Conservation (phyloP, 1,139 yeast species). For the Casaregolazyma lundiana region DNA sequence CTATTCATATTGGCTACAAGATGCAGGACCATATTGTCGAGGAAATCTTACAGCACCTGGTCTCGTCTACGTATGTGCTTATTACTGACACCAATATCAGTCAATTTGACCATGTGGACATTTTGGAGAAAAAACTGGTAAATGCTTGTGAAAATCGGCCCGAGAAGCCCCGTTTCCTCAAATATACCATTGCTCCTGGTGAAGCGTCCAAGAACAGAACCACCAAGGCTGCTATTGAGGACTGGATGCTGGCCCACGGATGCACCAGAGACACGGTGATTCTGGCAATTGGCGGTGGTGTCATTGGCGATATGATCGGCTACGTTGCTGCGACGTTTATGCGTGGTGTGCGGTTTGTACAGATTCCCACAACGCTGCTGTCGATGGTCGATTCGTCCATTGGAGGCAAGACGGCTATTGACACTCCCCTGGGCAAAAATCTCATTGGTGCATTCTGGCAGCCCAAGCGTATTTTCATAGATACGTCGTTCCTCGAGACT, state of each 20-base stretch:
- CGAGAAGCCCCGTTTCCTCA: slow-evolving; percentile 56
- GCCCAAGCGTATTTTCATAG: slow-evolving; percentile 84
- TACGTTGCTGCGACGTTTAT: slow-evolving; percentile 97
- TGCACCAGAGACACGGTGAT: slow-evolving; percentile 96
- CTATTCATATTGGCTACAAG: slow-evolving; percentile 87
- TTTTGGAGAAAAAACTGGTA: slow-evolving; percentile 37
- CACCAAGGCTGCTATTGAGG: slow-evolving; percentile 92
- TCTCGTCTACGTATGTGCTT: slow-evolving; percentile 87
- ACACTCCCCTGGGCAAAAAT: slow-evolving; percentile 96
- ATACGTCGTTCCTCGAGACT: slow-evolving; percentile 79
- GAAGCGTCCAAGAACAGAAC: slow-evolving; percentile 85
- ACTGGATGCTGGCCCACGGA: slow-evolving; percentile 74
- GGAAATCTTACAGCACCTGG: slow-evolving; percentile 56
- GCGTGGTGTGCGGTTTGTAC: slow-evolving; percentile 96
- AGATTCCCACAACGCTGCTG: slow-evolving; percentile 86
- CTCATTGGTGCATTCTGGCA: slow-evolving; percentile 98
- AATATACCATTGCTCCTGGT: slow-evolving; percentile 83
- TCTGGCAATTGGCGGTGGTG: slow-evolving; percentile 97
- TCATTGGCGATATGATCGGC: slow-evolving; percentile 98
- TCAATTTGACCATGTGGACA: slow-evolving; percentile 55
- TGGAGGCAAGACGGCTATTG: slow-evolving; percentile 98
- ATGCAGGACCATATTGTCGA: slow-evolving; percentile 71
- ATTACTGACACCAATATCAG: slow-evolving; percentile 83
- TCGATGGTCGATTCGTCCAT: slow-evolving; percentile 98
- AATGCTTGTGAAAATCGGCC: slow-evolving; percentile 30